Percentiles rank a stretch among this genome's conserved stretches.
phyloP scores from a whole-genome alignment of 2,329 filamentous ascomycete species.

The Trichoderma citrinoviride region DNA sequence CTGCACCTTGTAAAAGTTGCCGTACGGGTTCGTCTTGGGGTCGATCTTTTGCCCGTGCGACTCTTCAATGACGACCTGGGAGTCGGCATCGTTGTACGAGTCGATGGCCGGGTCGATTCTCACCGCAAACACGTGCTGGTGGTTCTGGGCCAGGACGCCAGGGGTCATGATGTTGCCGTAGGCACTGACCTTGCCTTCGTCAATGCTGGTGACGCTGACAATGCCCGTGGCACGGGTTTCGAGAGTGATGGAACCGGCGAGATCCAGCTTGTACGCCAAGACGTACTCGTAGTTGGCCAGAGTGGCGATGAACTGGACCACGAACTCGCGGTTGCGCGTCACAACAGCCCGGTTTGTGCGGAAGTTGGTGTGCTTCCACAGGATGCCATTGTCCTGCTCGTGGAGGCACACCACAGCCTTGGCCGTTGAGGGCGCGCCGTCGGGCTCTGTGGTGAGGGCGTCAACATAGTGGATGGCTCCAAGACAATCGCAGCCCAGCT shows the following conservation, averaged over 20 bases:
- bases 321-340: conserved; percentile 58
- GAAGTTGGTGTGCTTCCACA: conserved; percentile 70
- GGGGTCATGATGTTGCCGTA: conserved; percentile 63
- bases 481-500: conserved; percentile 67
- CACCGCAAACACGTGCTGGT: conserved; percentile 67
- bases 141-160: conserved; percentile 64
- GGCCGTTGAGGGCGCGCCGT: conserved; percentile 51
- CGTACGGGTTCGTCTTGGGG: conserved; percentile 56
- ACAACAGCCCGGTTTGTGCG: conserved; percentile 62
- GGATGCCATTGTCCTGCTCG: conserved; percentile 68
- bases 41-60: conserved; percentile 40
- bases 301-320: conserved; percentile 67
- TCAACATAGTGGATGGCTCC: conserved; percentile 66
- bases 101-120: conserved; percentile 66
- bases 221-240: conserved; percentile 67
- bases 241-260: conserved; percentile 58
- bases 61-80: conserved; percentile 48
- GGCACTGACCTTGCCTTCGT: conserved; percentile 48
- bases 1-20: conserved; percentile 58
- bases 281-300: conserved; percentile 69
- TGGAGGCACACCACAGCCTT: conserved; percentile 66
- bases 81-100: conserved; percentile 43
- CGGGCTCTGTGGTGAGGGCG: conserved; percentile 49
- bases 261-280: conserved; percentile 55
- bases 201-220: conserved; percentile 59